Base-by-base conservation (phyloP, 352 stramenopile species). In the Phytopythium ostracodes region DNA sequence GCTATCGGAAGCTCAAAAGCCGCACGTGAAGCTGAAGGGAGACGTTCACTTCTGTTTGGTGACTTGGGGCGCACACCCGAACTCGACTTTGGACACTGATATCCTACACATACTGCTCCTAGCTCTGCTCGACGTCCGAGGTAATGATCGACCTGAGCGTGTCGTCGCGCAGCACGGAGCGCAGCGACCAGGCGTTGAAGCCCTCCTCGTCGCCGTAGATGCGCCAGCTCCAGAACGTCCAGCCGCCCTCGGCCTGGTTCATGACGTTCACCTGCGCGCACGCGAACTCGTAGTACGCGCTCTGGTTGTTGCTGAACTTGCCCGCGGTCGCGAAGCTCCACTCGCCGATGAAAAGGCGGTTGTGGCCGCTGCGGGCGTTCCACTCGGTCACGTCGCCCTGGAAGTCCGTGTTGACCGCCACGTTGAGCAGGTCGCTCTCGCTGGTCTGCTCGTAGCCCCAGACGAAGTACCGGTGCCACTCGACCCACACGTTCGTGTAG, bases 381-480 rank as follows among this genome's bases (percentile, higher is more conserved):
- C 84, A 84, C 54, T 65, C 50, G 50, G 66, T 59, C 57, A 76
- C 35, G 50, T 73, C 62, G 24, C 64, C 68, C 55, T 69, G 66
- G 70, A 84, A 82, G n/a, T 77, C 60, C 12, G 69, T 78, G 55
- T 59, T 46, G 18, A 91, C 73, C 4, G 72, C 66, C 4, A 66
- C 66, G 56, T 71, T 70, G 40, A 91, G 60, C 10, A 94, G 42
- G 22, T 87, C 70, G 6, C 64, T 60, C 27, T 89, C 79, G 22
- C 67, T 79, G 22, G 73, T 64, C 11, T 79, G 55, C 61, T 92
- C 77, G 67, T 87, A 91, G 60, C 85, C 85, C 85, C 83, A 94
- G 1, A 92, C 71, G 57, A 92, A 92, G 69, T 92, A 94, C 44
- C 68, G 79, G 53, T 94, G 85, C 81, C 83, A 94, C 36, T 94